Base-by-base conservation (phyloP, 2,329 filamentous ascomycete genomes). In the Diaporthe caulivora region DNA sequence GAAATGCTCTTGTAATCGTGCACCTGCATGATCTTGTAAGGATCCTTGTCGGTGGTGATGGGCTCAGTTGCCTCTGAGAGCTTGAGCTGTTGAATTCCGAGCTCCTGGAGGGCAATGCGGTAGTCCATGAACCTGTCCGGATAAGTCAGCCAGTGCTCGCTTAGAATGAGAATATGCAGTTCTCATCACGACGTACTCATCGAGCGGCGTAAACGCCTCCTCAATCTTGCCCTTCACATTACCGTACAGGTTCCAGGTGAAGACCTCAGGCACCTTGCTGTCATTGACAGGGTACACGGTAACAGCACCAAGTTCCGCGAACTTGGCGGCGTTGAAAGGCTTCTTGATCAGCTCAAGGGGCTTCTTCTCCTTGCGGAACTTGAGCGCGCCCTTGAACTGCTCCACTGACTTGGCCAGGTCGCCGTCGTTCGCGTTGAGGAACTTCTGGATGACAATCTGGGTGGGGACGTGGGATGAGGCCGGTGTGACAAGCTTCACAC, bases 181-280 rank as follows among this genome's bases (percentile, higher is more conserved):
- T 3, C 37, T 31, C 7, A 8, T 21, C 6, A 11, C 26, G 34
- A 87, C 92, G 82, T 85, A 97, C 94, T 93, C 93, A 34, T 95
- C 87, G 8, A 95, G 85, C 79, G 97, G 89, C 5, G 93, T 94
- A 85, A 98, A 98, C 0, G 95, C 97, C 73, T 87, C 86, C 76
- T 93, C 90, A 75, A 95, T 91, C 78, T 93, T 90, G 78, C 94
- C 90, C 87, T 97, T 97, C 76, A 95, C 94, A 49, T 91, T 91
- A 18, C 95, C 95, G 80, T 98, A 98, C 79, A 98, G 92, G 82
- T 98, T 98, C 93, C 95, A 98, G 2, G 94, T 97, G 64, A 95
- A 92, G 72, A 98, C 81, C 81, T 92, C 90, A 15, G 77, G 72
- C 42, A 78, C 76, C 2, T 72, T 77, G 47, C 77, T 79, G 40